Percentiles rank a stretch among this genome's conserved stretches.
Conservation (phyloP, 1,284 basidiomycete species). For the Cystobasidiaceae sp. region DNA sequence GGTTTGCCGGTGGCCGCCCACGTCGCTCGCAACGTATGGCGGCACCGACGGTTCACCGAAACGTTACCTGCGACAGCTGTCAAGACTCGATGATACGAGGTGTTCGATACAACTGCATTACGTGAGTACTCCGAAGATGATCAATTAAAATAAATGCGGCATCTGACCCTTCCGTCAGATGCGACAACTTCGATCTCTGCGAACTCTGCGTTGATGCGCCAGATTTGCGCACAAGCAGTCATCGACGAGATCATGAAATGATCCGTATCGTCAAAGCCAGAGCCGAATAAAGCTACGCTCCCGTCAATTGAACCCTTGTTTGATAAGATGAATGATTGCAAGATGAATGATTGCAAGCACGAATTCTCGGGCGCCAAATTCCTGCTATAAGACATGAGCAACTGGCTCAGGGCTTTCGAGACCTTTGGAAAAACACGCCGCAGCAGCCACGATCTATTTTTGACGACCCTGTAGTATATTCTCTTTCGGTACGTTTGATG, state of each 20-base stretch:
- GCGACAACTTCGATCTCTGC: conserved; percentile 3
- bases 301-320: too few species aligned
- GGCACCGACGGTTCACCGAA: neutral
- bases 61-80: conserved; percentile 5
- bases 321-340: too few species aligned
- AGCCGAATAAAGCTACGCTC: neutral
- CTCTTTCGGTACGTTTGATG: conserved; percentile 43
- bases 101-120: neutral
- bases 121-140: neutral
- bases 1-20: too few species aligned
- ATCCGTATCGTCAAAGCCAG: neutral
- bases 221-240: neutral
- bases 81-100: neutral
- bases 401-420: too few species aligned
- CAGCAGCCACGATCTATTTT: neutral
- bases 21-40: neutral
- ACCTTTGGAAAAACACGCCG: too few species aligned
- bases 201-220: neutral
- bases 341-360: neutral
- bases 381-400: too few species aligned
- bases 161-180: too few species aligned
- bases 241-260: conserved; percentile 1
- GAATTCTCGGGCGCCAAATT: too few species aligned
- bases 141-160: neutral
- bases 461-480: neutral